These are phyloP conservation scores for Sorghum bicolor DNA, from an alignment of 176 grass and related monocot genomes.

Conservation along the genomic window DNA sequence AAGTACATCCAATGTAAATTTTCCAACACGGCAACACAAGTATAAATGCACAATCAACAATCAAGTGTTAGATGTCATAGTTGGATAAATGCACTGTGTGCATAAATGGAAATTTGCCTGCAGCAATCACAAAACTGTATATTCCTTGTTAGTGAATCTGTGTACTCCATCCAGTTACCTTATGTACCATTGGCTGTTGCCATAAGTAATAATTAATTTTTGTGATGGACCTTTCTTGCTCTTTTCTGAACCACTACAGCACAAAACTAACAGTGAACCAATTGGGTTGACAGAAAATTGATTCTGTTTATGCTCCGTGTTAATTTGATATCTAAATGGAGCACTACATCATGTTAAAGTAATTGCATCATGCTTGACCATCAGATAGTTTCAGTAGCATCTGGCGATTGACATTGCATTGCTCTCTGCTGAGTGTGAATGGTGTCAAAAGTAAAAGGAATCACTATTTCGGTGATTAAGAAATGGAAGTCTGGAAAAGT, in stretches of 20 bases:
- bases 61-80: background rate
- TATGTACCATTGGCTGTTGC: background rate
- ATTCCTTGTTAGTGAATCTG: background rate
- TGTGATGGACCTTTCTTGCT: background rate
- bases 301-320: background rate
- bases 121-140: background rate
- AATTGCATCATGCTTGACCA: background rate
- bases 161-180: background rate
- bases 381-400: constrained; percentile 10
- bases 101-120: background rate
- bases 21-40: background rate
- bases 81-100: background rate
- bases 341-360: background rate
- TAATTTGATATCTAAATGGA: constrained; percentile 7
- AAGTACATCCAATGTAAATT: constrained; percentile 12
- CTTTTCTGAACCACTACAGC: background rate
- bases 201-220: background rate
- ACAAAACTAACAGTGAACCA: background rate
- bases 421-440: background rate
- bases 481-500: background rate
- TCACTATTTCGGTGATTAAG: background rate
- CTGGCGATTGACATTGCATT: background rate
- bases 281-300: background rate
- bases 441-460: background rate
- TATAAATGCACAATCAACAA: background rate